These are phyloP conservation scores for Ammopiptanthus mongolicus DNA, from an alignment of 306 rosid genomes.

Conservation along the genomic window DNA sequence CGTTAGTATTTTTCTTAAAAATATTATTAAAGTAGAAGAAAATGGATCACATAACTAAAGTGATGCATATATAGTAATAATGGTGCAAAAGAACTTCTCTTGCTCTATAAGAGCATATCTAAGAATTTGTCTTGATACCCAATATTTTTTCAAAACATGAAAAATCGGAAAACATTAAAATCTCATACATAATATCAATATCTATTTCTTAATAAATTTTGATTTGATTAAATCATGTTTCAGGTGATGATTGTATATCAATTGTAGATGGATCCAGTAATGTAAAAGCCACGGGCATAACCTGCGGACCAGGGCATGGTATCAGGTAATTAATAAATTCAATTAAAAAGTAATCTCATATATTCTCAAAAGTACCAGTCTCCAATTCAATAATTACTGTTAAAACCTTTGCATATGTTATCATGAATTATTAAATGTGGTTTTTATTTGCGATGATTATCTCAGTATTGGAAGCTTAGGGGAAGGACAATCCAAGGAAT, in stretches of 20 bases:
- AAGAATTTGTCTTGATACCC: not conserved
- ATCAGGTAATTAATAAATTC: constrained; percentile 48
- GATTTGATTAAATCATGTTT: not conserved
- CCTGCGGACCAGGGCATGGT: constrained; percentile 94
- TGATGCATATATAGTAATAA: no score
- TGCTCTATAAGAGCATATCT: no score
- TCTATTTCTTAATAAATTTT: not conserved
- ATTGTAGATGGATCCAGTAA: constrained; percentile 61
- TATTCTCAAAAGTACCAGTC: not conserved
- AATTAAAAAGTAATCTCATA: not conserved
- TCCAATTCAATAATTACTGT: not conserved
- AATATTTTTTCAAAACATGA: not conserved
- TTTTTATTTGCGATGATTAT: not conserved
- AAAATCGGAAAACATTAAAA: not conserved
- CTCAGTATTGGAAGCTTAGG: constrained; percentile 84
- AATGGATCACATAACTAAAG: no score
- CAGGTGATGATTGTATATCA: constrained; percentile 89
- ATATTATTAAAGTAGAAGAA: no score
- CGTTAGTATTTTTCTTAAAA: no score
- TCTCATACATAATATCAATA: not conserved
- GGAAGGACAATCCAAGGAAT: constrained; percentile 31
- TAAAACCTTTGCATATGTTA: not conserved
- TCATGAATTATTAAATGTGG: not conserved
- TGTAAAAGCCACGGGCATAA: constrained; percentile 46
- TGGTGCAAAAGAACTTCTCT: no score